Base-by-base conservation (phyloP, 768 basidiomycete genomes). In the Auriscalpium microsporum region DNA sequence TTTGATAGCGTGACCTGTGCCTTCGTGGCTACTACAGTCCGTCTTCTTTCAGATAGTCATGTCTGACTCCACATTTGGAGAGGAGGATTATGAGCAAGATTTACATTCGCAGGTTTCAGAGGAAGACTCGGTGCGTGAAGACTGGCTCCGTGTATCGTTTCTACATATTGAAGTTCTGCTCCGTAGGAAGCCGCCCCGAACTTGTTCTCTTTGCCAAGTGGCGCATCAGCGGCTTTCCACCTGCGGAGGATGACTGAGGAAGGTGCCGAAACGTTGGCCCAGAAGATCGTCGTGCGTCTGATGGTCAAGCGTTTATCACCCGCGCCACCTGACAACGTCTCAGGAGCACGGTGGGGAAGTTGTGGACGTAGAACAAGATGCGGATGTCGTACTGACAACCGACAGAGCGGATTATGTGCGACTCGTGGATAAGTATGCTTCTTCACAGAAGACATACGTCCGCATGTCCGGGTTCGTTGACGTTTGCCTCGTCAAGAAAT, bases 401-500 rank as follows among this genome's bases (percentile, higher is more conserved):
- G 28, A 28, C 52, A 4, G 46, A 7, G 28, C 52, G 46, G 14
- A 47, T 28, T 35, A 45, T 52, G 8, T 44, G 52, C 48, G 47
- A 38, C n/a, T 36, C 10, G 0, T 49, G 59, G 36, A 58, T 21
- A 50, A 45, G 48, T 61, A 56, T 7, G 57, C 53, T 4, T 16
- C 50, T n/a, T 59, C 54, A 19, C 52, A 21, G 33, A 59, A 59
- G 46, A 53, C 54, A 13, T 42, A 58, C 17, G 57, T 59, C 16
- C 59, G 45, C 45, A 19, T 61, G 48, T 61, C 59, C 2, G 59
- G 59, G 10, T 61, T 59, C 19, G 49, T 61, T 7, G 59, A 55
- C 46, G 44, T 54, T 19, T 61, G 57, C 36, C 42, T 61, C 23
- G 10, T 48, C 6, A n/a, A 54, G 8, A 17, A 45, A 28, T 51